These are phyloP conservation scores for Trichaptum fuscoviolaceum DNA, from an alignment of 768 basidiomycete genomes.

Conservation along the genomic window DNA sequence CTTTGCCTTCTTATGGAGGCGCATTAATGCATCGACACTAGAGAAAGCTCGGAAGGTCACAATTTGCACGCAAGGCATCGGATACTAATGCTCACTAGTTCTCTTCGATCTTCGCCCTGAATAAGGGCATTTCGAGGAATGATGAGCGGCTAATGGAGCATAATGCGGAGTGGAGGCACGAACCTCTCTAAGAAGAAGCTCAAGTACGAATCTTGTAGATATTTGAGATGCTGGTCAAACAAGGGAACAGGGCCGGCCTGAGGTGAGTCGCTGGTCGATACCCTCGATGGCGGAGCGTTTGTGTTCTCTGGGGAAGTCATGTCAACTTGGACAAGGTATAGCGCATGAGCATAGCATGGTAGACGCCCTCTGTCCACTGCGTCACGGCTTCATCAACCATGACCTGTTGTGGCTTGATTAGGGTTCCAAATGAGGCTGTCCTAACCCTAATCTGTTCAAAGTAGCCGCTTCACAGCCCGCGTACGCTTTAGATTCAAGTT, in stretches of 20 bases:
- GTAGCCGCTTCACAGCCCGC: no score
- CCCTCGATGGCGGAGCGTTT: constrained; percentile 17
- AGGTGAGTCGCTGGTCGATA: constrained; percentile 23
- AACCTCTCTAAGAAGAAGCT: constrained; percentile 85
- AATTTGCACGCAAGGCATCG: neutral
- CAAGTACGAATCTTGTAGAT: constrained; percentile 72
- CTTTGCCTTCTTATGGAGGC: constrained; percentile 66
- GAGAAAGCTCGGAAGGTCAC: constrained; percentile 5
- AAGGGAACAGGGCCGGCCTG: constrained; percentile 54
- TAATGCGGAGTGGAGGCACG: constrained; percentile 17
- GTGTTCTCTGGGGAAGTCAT: constrained; percentile 20
- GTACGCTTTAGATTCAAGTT: no score
- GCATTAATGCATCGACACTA: constrained; percentile 71
- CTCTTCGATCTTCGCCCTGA: constrained; percentile 81
- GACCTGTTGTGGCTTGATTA: neutral
- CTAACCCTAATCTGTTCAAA: no score
- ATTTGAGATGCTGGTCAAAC: constrained; percentile 67
- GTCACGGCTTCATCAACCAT: neutral
- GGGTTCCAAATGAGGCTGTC: no score
- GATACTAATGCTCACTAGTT: constrained; percentile 53
- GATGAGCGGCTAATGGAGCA: constrained; percentile 9
- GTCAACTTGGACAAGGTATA: constrained; percentile 6
- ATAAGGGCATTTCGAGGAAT: constrained; percentile 16
- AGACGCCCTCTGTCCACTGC: neutral
- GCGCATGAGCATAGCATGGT: neutral